phyloP scores from a whole-genome alignment of 768 basidiomycete genomes.

The Pisolithus tinctorius region DNA sequence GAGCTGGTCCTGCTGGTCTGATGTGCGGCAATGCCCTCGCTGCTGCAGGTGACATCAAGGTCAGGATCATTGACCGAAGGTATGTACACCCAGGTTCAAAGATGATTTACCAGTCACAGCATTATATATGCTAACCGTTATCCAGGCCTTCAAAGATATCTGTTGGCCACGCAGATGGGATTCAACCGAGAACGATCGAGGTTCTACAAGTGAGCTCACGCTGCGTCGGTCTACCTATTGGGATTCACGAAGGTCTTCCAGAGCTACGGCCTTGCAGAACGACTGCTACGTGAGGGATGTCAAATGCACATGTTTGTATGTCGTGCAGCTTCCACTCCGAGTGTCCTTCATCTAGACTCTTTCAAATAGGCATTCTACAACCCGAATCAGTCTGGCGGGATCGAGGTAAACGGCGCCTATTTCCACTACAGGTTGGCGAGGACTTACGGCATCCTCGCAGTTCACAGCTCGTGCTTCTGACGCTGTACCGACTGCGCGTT shows the following conservation, averaged over 20 bases:
- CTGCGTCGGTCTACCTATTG: not conserved
- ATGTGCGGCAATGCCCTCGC: constrained; percentile 62
- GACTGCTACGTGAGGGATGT: constrained; percentile 54
- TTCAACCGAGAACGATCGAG: constrained; percentile 49
- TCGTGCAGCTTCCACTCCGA: not conserved
- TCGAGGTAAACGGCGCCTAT: constrained; percentile 39
- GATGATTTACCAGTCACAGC: no score
- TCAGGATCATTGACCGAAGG: constrained; percentile 44
- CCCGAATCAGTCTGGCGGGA: constrained; percentile 52
- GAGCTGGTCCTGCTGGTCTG: constrained; percentile 50
- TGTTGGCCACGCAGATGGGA: constrained; percentile 50
- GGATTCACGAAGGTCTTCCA: not conserved
- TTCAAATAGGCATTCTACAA: constrained; percentile 64
- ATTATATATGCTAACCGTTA: not conserved
- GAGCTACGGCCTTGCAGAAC: constrained; percentile 69
- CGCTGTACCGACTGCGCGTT: constrained; percentile 57
- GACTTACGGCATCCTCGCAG: constrained; percentile 26
- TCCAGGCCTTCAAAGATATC: constrained; percentile 34
- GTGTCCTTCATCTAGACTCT: not conserved
- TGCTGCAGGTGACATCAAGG: constrained; percentile 33
- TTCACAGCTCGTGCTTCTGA: constrained; percentile 57
- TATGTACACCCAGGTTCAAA: constrained; percentile 6
- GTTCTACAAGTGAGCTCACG: constrained; percentile 37
- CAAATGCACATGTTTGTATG: constrained; percentile 65
- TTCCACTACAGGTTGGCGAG: not conserved